Evolutionary conservation across 2,329 filamentous ascomycete genomes (phyloP).

Genomic region (Balansia obtecta): DNA sequence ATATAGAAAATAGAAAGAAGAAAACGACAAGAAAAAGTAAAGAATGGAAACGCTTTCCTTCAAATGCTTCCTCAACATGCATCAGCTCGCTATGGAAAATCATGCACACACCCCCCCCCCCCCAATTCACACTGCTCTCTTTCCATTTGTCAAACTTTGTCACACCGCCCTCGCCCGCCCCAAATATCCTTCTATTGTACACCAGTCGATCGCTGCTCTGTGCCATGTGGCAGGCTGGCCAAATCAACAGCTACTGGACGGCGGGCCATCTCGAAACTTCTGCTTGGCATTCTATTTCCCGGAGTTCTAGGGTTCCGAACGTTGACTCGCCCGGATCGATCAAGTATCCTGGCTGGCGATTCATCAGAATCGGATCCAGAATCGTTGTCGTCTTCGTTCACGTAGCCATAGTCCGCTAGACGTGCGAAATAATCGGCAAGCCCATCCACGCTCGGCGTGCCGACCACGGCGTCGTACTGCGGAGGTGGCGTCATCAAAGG

Average conservation of each 20-base stretch:
- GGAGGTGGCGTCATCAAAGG: slow-evolving; percentile 66
- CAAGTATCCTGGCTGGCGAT: slow-evolving; percentile 31
- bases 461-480: slow-evolving; percentile 69
- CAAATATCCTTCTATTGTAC: not conserved
- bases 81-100: not conserved
- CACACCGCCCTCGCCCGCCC: too few relatives aligned
- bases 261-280: slow-evolving; percentile 43
- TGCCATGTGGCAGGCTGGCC: not conserved
- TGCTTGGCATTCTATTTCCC: slow-evolving; percentile 39
- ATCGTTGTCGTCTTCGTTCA: slow-evolving; percentile 23
- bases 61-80: not conserved
- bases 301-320: slow-evolving; percentile 45
- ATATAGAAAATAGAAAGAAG: not conserved
- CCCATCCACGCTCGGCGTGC: slow-evolving; percentile 51
- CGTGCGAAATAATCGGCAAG: slow-evolving; percentile 81
- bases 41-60: not conserved
- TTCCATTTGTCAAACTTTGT: not conserved
- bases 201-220: not conserved
- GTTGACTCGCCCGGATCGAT: slow-evolving; percentile 42
- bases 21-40: not conserved
- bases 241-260: slow-evolving; percentile 12
- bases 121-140: not conserved
- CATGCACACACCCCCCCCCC: too few relatives aligned
- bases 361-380: slow-evolving; percentile 31
- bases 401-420: slow-evolving; percentile 56